These are phyloP conservation scores for Kluyveromyces sp. DNA, from an alignment of 1,139 yeast species.

Conservation along the genomic window DNA sequence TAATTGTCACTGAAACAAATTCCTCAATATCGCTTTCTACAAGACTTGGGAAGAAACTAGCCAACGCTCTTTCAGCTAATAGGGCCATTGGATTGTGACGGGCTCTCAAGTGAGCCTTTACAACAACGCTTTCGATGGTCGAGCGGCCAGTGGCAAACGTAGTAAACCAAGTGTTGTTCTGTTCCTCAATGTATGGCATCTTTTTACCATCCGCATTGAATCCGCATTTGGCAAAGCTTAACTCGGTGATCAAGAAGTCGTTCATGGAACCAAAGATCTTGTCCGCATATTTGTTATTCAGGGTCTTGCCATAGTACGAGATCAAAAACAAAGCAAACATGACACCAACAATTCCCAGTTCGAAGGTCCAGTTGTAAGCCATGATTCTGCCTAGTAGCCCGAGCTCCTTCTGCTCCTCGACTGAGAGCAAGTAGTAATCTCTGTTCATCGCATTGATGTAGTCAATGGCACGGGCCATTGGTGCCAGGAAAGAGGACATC, in stretches of 20 bases:
- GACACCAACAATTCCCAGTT: conserved; percentile 48
- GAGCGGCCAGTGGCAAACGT: conserved; percentile 87
- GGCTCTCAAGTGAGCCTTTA: conserved; percentile 60
- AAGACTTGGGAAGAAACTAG: conserved; percentile 40
- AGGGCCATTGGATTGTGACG: conserved; percentile 69
- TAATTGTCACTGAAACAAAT: conserved; percentile 53
- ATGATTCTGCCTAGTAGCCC: conserved; percentile 42
- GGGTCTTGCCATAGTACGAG: conserved; percentile 49
- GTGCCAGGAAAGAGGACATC: conserved; percentile 13
- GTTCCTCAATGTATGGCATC: conserved; percentile 52
- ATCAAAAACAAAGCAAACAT: conserved; percentile 41
- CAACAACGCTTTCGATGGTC: conserved; percentile 57
- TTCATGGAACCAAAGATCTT: conserved; percentile 43
- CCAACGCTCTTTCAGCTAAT: conserved; percentile 46
- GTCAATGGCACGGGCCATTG: conserved; percentile 15
- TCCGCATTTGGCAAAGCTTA: conserved; percentile 78
- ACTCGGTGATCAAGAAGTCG: conserved; percentile 42
- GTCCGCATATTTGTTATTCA: conserved; percentile 52
- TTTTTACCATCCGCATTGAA: conserved; percentile 36
- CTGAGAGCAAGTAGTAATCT: conserved; percentile 37
- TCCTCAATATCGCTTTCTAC: conserved; percentile 47
- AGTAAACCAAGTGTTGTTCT: conserved; percentile 57
- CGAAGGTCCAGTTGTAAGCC: conserved; percentile 67
- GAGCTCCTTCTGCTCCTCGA: conserved; percentile 48
- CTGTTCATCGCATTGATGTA: conserved; percentile 22